Base-by-base conservation (phyloP, 768 basidiomycete genomes). In the Chiua virens region DNA sequence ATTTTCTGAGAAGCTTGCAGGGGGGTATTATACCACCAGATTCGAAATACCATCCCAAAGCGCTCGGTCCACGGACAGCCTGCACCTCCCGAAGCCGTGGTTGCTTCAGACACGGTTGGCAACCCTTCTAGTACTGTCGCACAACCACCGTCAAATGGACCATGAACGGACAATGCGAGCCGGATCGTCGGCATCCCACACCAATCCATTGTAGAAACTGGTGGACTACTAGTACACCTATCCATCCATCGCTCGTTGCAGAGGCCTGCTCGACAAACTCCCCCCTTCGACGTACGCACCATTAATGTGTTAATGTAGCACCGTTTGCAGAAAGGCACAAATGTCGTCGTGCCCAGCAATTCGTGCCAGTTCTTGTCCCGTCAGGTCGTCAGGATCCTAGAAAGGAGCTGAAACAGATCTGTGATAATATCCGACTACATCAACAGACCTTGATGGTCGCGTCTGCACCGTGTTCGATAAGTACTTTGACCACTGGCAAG, bases 401-500 rank as follows among this genome's bases (percentile, higher is more conserved):
- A 47, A 41, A 49, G 45, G 39, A 30, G 43, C 50, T 59, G 23
- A 40, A 53, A 22, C 36, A 49, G 30, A 45, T 11, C 30, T 17
- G 7, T 46, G 41, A 41, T 23, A 34, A 45, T 45, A 40, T 27
- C 9, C 22, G 49, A 17, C 30, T 20, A 36, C 18, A 52, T 32
- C 25, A 35, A 52, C 53, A 40, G 54, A 90, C 93, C 79, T 86
- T 84, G 39, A 88, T 70, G 28, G 69, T 67, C 39, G 61, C 66
- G 58, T 92, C 81, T 6, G 87, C 92, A 5, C 89, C 91, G 45
- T 74, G 72, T 20, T 73, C 58, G 18, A 94, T 63, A 36, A 97
- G 68, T 5, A 83, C 49, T 55, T 76, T 69, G 2, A 88, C 86
- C 3, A 80, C 71, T 0, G 75, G 72, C 8, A 73, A 48, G 59